phyloP scores from a whole-genome alignment of 2,329 filamentous ascomycete genomes.

The Colletotrichum filicis region DNA sequence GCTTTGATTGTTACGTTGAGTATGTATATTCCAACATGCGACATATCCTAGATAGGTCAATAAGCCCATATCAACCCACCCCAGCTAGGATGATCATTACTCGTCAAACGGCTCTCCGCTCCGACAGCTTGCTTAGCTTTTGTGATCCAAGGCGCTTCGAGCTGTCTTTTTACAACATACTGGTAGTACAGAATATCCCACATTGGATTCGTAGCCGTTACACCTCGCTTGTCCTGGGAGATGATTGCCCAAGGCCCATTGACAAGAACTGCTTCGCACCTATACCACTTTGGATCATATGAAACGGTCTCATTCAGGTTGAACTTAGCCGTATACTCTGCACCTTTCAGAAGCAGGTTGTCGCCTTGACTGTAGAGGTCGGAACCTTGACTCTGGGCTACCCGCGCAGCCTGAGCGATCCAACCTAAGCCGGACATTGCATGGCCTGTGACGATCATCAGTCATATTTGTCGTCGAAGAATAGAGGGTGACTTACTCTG shows the following conservation, averaged over 20 bases:
- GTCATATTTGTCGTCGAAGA: background rate
- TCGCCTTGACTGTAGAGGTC: constrained; percentile 46
- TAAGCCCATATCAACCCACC: constrained; percentile 19
- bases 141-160: constrained; percentile 30
- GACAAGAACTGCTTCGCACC: constrained; percentile 52
- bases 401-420: constrained; percentile 46
- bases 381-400: constrained; percentile 47
- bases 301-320: constrained; percentile 47
- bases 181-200: constrained; percentile 46
- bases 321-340: constrained; percentile 52
- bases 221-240: constrained; percentile 41
- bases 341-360: constrained; percentile 47
- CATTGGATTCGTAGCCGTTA: constrained; percentile 30
- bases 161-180: constrained; percentile 42
- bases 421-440: constrained; percentile 45
- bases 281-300: constrained; percentile 48
- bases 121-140: constrained; percentile 17
- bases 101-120: background rate
- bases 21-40: no score
- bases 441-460: constrained; percentile 37
- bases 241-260: constrained; percentile 49
- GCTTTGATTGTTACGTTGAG: no score
- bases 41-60: background rate
- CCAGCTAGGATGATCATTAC: constrained; percentile 19
- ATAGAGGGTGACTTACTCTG: constrained; percentile 37